Percentiles rank a stretch among this genome's conserved stretches.
Conservation (phyloP, 306 rosid genomes). For the Sechiopsis laciniata region DNA sequence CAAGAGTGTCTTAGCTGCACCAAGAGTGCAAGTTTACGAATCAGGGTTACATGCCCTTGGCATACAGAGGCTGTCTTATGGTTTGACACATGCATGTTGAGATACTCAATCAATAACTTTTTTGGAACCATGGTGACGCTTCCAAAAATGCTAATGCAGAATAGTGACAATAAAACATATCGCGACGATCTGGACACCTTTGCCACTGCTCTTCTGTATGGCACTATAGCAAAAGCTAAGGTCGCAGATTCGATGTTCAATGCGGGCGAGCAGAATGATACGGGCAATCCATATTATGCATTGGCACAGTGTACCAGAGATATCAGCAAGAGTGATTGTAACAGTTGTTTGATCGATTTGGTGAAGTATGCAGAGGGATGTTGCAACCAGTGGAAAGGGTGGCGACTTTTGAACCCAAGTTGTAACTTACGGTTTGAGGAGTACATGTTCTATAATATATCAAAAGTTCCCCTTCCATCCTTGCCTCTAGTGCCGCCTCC, state of each 20-base stretch:
- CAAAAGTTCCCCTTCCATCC: neutral
- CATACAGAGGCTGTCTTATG: neutral
- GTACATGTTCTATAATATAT: constrained; percentile 18
- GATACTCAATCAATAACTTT: constrained; percentile 15
- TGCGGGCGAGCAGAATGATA: neutral
- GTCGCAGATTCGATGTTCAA: constrained; percentile 19
- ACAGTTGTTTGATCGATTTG: constrained; percentile 21
- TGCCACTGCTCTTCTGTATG: constrained; percentile 14
- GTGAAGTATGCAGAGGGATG: neutral
- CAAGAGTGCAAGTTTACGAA: neutral
- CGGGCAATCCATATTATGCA: constrained; percentile 25
- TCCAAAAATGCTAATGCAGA: neutral
- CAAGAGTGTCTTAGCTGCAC: constrained; percentile 11
- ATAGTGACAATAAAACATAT: neutral
- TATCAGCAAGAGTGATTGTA: constrained; percentile 16
- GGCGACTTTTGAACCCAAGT: constrained; percentile 30
- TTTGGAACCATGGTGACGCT: neutral
- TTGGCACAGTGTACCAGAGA: constrained; percentile 39
- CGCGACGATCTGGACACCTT: neutral
- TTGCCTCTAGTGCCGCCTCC: neutral
- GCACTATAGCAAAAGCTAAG: constrained; percentile 11
- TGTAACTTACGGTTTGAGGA: constrained; percentile 33
- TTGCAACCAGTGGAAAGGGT: constrained; percentile 22
- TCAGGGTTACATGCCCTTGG: neutral
- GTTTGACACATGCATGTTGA: constrained; percentile 20